These are phyloP conservation scores for Vaccinium darrowii DNA, from an alignment of 148 eudicot genomes.

Conservation along the genomic window DNA sequence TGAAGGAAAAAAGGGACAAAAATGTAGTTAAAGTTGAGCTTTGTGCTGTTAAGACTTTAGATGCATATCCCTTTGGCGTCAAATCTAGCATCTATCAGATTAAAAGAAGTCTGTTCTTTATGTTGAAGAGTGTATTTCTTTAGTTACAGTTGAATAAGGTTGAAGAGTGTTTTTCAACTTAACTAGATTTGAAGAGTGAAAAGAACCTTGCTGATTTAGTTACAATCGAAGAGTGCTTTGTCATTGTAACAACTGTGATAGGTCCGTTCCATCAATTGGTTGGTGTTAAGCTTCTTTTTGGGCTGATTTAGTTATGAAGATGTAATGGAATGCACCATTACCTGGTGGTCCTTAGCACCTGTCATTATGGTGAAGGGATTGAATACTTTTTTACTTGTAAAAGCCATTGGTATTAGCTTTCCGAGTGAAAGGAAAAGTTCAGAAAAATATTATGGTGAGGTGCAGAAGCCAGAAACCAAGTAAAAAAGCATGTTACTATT, in stretches of 20 bases:
- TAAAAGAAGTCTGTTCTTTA: background rate
- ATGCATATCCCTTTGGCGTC: background rate
- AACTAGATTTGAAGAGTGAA: slow-evolving; percentile 1
- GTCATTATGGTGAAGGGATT: background rate
- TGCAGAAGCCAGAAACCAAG: background rate
- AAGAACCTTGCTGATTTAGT: background rate
- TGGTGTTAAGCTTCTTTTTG: background rate
- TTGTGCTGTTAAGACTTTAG: background rate
- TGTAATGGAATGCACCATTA: background rate
- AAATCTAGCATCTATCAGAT: background rate
- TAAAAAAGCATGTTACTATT: background rate
- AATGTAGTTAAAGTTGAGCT: background rate
- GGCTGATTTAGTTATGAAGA: background rate
- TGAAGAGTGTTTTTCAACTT: background rate
- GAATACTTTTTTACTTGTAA: background rate
- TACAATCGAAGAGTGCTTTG: background rate
- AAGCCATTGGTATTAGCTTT: background rate
- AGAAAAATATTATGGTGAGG: background rate
- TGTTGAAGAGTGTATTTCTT: background rate
- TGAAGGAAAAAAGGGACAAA: background rate
- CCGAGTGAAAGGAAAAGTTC: background rate
- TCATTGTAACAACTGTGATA: too few relatives aligned
- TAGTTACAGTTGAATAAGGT: background rate
- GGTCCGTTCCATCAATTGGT: background rate
- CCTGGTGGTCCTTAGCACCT: background rate